Base-by-base conservation (phyloP, 2,329 filamentous ascomycete species). In the Phialemonium atrogriseum region DNA sequence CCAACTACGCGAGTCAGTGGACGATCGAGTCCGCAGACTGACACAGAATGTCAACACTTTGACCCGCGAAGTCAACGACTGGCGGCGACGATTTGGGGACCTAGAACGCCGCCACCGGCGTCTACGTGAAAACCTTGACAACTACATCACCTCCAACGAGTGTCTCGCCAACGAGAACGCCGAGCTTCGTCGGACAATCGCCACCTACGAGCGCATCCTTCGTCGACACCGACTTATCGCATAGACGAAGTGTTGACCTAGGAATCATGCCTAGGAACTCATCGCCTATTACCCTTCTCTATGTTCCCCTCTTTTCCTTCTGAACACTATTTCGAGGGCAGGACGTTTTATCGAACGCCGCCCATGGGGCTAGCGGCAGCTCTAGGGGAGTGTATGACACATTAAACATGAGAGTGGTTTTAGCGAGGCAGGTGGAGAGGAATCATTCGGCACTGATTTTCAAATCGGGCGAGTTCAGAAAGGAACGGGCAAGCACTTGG, bases 1-100 rank as follows among this genome's bases (percentile, higher is more conserved):
- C 25, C 51, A 59, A 23, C 22, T 50, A 35, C 33, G 48, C 40
- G 43, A 58, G 35, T 37, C 49, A 39, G 10, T 44, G 17, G 38
- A 44, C 15, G 38, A 41, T 9, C 32, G 39, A 14, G 34, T 38
- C 14, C 34, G 38, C 14, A 24, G 19, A 10, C 24, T 50, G 6
- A 36, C 27, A 23, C 36, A 43, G 9, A 51, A 57, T 13, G 39
- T 59, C 4, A 38, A 48, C 13, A 53, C 58, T 13, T 37, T 60
- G 27, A 42, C 41, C 24, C 41, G 48, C 9, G 52, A 59, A 25
- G 48, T 56, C 8, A 43, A 10, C 7, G 44, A 44, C 21, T 42
- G 40, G 38, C 35, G 42, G 13, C 35, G 36, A n/a, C 29, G 32
- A 4, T 40, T 37, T 22, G 42, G 45, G 4, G 36, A 37, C 4